Percentiles rank a stretch among this genome's conserved stretches.
These are phyloP conservation scores for Penicillium coprophilum DNA, from an alignment of 495 filamentous ascomycete species.

Conservation along the genomic window DNA sequence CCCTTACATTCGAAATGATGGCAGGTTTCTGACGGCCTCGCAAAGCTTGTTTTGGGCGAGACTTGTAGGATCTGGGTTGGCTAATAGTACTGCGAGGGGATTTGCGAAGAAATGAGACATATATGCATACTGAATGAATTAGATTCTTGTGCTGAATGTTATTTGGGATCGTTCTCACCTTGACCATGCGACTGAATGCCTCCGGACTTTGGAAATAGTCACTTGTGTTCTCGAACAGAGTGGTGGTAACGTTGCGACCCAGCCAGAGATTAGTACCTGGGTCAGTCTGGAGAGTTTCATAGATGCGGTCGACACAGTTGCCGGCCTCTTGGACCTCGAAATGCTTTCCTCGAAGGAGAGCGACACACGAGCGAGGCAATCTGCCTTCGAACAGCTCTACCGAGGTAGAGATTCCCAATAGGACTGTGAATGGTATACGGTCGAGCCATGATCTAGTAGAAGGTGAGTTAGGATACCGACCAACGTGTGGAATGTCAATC, in stretches of 20 bases:
- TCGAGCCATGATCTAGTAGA: slow-evolving; percentile 73
- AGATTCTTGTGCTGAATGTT: slow-evolving; percentile 1
- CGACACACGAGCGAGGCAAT: slow-evolving; percentile 71
- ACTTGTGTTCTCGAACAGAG: slow-evolving; percentile 71
- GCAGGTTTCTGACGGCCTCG: slow-evolving; percentile 73
- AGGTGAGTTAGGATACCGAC: slow-evolving; percentile 17
- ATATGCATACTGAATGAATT: slow-evolving; percentile 68
- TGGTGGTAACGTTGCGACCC: slow-evolving; percentile 62
- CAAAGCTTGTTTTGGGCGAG: slow-evolving; percentile 55
- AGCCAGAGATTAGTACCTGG: slow-evolving; percentile 58
- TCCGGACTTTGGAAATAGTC: slow-evolving; percentile 88
- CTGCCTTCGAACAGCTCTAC: slow-evolving; percentile 85
- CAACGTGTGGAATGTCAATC: slow-evolving; percentile 11
- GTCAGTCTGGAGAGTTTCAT: slow-evolving; percentile 64
- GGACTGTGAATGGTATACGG: slow-evolving; percentile 83
- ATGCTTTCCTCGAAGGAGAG: slow-evolving; percentile 68
- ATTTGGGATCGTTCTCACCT: slow-evolving; percentile 52
- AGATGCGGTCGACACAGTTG: slow-evolving; percentile 74
- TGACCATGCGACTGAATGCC: slow-evolving; percentile 73
- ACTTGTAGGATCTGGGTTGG: slow-evolving; percentile 32
- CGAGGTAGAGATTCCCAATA: slow-evolving; percentile 90
- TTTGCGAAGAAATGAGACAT: slow-evolving; percentile 98
- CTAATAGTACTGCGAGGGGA: slow-evolving; percentile 67
- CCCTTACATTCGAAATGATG: slow-evolving; percentile 70
- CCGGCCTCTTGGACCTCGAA: slow-evolving; percentile 81